phyloP scores from a whole-genome alignment of 345 rosid genomes.

The Theobroma cacao region DNA sequence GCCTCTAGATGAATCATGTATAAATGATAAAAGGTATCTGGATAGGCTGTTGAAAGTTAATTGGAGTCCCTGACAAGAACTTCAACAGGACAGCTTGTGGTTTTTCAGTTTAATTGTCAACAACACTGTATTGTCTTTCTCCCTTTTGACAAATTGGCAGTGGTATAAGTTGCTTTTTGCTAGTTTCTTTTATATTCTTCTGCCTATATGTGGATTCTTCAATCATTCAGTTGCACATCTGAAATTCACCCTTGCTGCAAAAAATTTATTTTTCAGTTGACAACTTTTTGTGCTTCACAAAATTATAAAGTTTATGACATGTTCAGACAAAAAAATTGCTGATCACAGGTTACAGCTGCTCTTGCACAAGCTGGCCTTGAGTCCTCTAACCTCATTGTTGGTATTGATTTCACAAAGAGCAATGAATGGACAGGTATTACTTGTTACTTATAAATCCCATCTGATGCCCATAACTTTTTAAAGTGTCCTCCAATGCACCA shows the following conservation, averaged over 20 bases:
- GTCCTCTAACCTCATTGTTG: slow-evolving; percentile 91
- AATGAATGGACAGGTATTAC: slow-evolving; percentile 90
- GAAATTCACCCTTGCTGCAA: neutral
- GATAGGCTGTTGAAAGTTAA: neutral
- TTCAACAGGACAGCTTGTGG: neutral
- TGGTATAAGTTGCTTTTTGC: neutral
- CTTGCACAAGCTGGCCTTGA: slow-evolving; percentile 86
- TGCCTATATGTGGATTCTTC: neutral
- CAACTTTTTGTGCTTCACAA: neutral
- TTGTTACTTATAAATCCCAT: slow-evolving; percentile 25
- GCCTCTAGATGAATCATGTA: neutral
- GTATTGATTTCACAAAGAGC: slow-evolving; percentile 96
- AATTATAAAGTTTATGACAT: slow-evolving; percentile 4
- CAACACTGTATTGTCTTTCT: neutral
- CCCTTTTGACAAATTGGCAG: neutral
- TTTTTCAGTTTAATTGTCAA: neutral
- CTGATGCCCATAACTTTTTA: neutral
- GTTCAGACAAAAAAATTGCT: neutral
- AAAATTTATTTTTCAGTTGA: neutral
- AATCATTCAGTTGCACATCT: neutral
- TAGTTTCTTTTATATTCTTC: neutral
- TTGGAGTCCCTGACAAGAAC: neutral
- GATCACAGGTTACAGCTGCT: slow-evolving; percentile 72
- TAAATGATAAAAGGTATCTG: neutral
- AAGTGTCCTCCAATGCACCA: slow-evolving; percentile 5